A percentile compares a stretch with the other conserved stretches of the same genome.
These are phyloP conservation scores for Trametes meyenii DNA, from an alignment of 768 basidiomycete species.

Conservation along the genomic window DNA sequence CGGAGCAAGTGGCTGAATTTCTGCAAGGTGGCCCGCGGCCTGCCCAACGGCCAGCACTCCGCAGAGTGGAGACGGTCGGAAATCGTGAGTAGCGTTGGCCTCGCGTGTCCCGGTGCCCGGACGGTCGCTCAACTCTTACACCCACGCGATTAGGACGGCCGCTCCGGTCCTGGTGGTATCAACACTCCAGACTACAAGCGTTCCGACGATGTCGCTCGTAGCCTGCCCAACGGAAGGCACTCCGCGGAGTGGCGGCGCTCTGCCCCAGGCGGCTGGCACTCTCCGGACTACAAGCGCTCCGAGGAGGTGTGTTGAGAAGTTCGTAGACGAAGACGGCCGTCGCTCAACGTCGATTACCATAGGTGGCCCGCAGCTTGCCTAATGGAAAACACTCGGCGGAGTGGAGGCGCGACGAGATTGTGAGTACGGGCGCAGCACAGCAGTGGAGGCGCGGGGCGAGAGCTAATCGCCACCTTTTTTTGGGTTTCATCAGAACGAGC, in stretches of 20 bases:
- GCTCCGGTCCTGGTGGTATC: background rate
- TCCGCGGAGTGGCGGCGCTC: background rate
- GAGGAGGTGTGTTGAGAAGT: background rate
- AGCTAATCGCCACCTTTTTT: background rate
- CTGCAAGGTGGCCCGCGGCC: background rate
- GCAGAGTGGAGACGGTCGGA: slow-evolving; percentile 4
- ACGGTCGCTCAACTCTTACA: too few species aligned
- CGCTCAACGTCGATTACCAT: background rate
- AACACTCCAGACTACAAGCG: background rate
- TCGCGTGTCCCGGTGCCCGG: background rate
- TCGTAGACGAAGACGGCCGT: background rate
- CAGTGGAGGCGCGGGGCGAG: background rate
- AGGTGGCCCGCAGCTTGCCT: background rate
- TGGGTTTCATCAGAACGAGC: background rate
- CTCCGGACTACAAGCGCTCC: background rate
- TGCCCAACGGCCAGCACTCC: background rate
- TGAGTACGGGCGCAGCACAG: background rate
- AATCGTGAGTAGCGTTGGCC: background rate
- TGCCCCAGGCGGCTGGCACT: background rate
- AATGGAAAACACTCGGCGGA: background rate
- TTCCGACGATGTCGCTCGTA: background rate
- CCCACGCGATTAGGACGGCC: background rate
- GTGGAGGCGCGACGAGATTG: slow-evolving; percentile 7
- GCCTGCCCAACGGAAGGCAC: background rate
- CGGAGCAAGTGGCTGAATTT: background rate